Base-by-base conservation (phyloP, 768 basidiomycete genomes). In the Chalciporus chontae region DNA sequence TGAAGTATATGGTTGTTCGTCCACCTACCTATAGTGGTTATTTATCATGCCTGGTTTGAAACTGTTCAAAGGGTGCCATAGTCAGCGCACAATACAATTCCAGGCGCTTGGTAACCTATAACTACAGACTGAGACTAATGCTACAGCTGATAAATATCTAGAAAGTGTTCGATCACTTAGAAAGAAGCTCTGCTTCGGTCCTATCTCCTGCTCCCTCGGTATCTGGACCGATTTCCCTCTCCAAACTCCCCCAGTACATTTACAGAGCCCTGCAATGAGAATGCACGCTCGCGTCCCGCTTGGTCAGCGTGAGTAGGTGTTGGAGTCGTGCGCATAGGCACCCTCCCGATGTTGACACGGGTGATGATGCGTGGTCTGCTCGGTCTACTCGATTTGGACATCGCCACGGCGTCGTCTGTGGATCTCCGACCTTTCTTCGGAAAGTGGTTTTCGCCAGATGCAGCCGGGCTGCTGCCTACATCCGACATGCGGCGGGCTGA, bases 261-360 rank as follows among this genome's bases (percentile, higher is more conserved):
- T 39, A 49, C 8, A 68, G 67, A 48, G 67, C 67, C 52, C 66
- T 58, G 46, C 69, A 64, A 27, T 62, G 67, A 52, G 8, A 21
- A 23, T 15, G 43, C 48, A 65, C 61, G 53, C 71, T 70, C 5
- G 51, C 62, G n/a, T 63, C 43, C 41, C 43, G 42, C 61, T n/a
- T 58, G 53, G 10, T 51, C 52, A n/a, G 55, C 50, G 10, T 37
- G 63, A 7, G 63, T 62, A 17, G 70, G 69, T 8, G 59, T 53
- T 7, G 71, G 76, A 23, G 71, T 74, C 2, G 38, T 55, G 48
- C 64, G 64, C 46, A 62, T 64, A 2, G 72, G 71, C 38, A 64
- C 73, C 38, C 54, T 71, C 3, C 76, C 75, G 31, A 72, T 61
- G 47, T 66, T 75, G n/a, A 48, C 27, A 19, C 27, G 31, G 19